Evolutionary conservation across 1,284 basidiomycete genomes (phyloP), one percentile per base, ranked within the genome.

Genomic region (Sanghuangporus baumii): DNA sequence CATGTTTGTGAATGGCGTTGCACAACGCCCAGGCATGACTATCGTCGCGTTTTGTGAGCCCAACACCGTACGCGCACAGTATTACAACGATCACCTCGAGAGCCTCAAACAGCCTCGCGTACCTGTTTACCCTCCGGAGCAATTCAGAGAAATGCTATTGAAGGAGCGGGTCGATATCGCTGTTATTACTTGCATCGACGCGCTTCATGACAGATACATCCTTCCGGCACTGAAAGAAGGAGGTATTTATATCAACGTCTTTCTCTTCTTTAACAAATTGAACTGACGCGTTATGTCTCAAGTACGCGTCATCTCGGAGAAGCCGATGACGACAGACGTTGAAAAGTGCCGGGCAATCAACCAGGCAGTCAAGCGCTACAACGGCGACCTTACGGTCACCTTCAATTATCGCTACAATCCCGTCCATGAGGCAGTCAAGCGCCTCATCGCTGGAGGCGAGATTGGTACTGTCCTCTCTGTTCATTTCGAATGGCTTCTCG

Each of bases 401-500:
- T 79, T 79, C 69, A 79, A 79, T 66, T 78, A 79, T 62, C 74
- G 76, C 51, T 83, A 82, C 72, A 82, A 84, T 68, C 82, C 81
- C 9, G 78, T 81, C 4, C 81, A 83, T 66, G 81, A 82, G 71
- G 77, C 81, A 57, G 78, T 83, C 36, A 80, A 81, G 66, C 74
- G 81, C 55, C 75, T 80, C 6, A 74, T 83, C 50, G 73, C 79
- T 1, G 69, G 75, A n/a, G 81, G 81, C 9, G 76, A 76, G 67
- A 83, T 84, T 38, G 81, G 82, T 1, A 74, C 77, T 66, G 79
- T 82, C 63, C 74, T 82, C 61, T 81, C 79, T 12, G 79, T 84
- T 14, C 81, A 84, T 69, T 83, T 84, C 63, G 81, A 83, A 70
- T 84, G 82, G 81, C 71, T 82, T 11, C 74, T 83, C 14, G 74